These are phyloP conservation scores for Vanderwaltozyma verrucispora DNA, from an alignment of 805 yeast species.

Conservation along the genomic window DNA sequence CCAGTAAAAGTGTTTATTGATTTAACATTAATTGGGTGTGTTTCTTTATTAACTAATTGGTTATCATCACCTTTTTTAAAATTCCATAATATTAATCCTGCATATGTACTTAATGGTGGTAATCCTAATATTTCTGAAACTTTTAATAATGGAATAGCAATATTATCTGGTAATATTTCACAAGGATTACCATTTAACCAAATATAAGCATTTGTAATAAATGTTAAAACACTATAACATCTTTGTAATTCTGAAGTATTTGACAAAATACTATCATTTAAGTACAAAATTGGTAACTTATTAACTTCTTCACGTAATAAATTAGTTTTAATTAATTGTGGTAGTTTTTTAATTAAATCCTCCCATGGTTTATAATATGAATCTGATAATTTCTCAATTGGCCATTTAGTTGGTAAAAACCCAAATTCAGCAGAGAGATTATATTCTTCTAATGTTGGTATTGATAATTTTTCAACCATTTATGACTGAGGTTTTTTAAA, in stretches of 20 bases:
- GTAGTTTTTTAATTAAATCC: slow-evolving; percentile 48
- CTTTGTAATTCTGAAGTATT: slow-evolving; percentile 52
- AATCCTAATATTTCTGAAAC: slow-evolving; percentile 52
- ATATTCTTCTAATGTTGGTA: slow-evolving; percentile 40
- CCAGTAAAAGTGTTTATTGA: slow-evolving; percentile 85
- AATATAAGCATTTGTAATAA: slow-evolving; percentile 78
- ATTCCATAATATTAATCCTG: slow-evolving; percentile 85
- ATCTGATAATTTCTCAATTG: slow-evolving; percentile 49
- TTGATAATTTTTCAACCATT: too few species aligned
- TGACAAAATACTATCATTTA: slow-evolving; percentile 24
- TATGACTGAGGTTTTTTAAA: too few species aligned
- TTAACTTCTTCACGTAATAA: slow-evolving; percentile 57
- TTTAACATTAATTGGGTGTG: slow-evolving; percentile 61
- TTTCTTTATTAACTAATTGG: slow-evolving; percentile 13
- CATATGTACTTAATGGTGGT: slow-evolving; percentile 84
- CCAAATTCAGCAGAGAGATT: slow-evolving; percentile 66
- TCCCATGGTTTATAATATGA: slow-evolving; percentile 75
- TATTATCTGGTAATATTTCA: slow-evolving; percentile 51
- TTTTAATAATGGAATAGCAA: slow-evolving; percentile 61
- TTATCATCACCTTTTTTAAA: slow-evolving; percentile 33
- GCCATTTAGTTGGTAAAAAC: slow-evolving; percentile 62
- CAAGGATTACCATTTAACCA: slow-evolving; percentile 67
- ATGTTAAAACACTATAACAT: slow-evolving; percentile 72
- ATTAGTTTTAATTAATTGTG: slow-evolving; percentile 52
- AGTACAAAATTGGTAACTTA: slow-evolving; percentile 45